Evolutionary conservation across 1,139 yeast species (phyloP).

Genomic region (Candida albicans): DNA sequence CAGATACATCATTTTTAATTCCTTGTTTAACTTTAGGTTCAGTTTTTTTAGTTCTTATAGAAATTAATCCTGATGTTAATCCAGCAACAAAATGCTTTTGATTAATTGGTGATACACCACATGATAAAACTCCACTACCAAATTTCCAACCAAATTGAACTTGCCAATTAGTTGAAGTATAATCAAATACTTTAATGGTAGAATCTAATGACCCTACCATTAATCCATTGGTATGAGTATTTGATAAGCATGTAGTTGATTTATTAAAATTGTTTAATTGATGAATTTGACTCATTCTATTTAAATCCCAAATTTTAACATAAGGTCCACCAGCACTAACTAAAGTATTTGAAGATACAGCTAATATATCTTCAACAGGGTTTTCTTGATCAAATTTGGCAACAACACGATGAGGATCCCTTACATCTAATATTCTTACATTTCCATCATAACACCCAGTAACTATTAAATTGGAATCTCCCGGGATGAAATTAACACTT

Average conservation of each 20-base stretch:
- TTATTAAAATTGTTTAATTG: constrained; percentile 83
- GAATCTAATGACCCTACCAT: constrained; percentile 96
- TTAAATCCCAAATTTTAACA: constrained; percentile 89
- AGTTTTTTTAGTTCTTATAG: constrained; percentile 84
- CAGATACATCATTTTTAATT: constrained; percentile 44
- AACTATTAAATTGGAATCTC: constrained; percentile 69
- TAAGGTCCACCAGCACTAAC: constrained; percentile 86
- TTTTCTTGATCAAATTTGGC: constrained; percentile 38
- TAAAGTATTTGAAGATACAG: constrained; percentile 75
- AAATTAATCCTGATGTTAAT: constrained; percentile 80
- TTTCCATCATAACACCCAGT: constrained; percentile 94
- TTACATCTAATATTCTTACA: constrained; percentile 82
- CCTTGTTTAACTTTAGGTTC: constrained; percentile 58
- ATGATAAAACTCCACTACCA: constrained; percentile 79
- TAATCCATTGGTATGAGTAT: constrained; percentile 70
- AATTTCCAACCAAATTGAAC: constrained; percentile 97
- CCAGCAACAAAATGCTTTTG: constrained; percentile 94
- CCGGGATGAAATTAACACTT: constrained; percentile 76
- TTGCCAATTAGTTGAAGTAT: constrained; percentile 71
- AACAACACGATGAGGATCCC: constrained; percentile 41
- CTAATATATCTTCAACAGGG: constrained; percentile 87
- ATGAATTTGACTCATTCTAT: constrained; percentile 66
- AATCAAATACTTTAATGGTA: constrained; percentile 92
- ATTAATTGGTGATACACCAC: constrained; percentile 78
- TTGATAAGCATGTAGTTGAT: constrained; percentile 82